These are phyloP conservation scores for Cladophialophora immunda DNA, from an alignment of 2,329 filamentous ascomycete species.

Conservation along the genomic window DNA sequence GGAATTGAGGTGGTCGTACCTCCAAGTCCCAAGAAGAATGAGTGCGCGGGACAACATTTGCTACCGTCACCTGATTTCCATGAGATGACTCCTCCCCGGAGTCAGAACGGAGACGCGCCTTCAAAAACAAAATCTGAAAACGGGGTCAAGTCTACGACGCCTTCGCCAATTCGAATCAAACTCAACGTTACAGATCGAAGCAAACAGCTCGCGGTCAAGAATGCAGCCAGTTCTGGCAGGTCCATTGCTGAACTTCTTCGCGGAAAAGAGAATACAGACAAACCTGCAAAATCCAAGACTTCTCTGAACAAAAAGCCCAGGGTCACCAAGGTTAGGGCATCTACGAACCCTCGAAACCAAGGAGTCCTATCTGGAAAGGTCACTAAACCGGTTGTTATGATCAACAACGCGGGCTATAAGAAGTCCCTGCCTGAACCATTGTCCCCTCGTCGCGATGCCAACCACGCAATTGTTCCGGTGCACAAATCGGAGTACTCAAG, in stretches of 20 bases:
- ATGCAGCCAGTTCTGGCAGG: slow-evolving; percentile 38
- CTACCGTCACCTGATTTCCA: slow-evolving; percentile 24
- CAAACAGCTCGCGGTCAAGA: slow-evolving; percentile 40
- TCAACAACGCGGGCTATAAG: slow-evolving; percentile 25
- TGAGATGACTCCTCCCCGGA: slow-evolving; percentile 53
- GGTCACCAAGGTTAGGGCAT: slow-evolving; percentile 27
- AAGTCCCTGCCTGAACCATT: slow-evolving; percentile 31
- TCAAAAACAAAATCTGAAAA: slow-evolving; percentile 5
- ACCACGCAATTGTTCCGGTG: slow-evolving; percentile 23
- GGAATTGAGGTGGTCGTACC: slow-evolving; percentile 50
- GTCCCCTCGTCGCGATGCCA: slow-evolving; percentile 36
- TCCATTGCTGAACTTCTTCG: slow-evolving; percentile 39
- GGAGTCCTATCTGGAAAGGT: slow-evolving; percentile 31
- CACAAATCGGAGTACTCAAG: slow-evolving; percentile 32
- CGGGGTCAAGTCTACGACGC: slow-evolving; percentile 1
- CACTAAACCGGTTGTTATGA: slow-evolving; percentile 32
- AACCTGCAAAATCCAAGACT: slow-evolving; percentile 32
- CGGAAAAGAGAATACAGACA: slow-evolving; percentile 36
- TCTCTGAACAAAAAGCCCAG: slow-evolving; percentile 34
- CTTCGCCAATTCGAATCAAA: slow-evolving; percentile 33
- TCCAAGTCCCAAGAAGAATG: slow-evolving; percentile 49
- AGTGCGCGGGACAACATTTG: slow-evolving; percentile 32
- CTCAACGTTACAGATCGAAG: slow-evolving; percentile 35
- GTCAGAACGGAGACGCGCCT: slow-evolving; percentile 42
- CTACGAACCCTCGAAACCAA: slow-evolving; percentile 26